These are phyloP conservation scores for Eutrema yunnanense DNA, from an alignment of 345 rosid species.

Conservation along the genomic window DNA sequence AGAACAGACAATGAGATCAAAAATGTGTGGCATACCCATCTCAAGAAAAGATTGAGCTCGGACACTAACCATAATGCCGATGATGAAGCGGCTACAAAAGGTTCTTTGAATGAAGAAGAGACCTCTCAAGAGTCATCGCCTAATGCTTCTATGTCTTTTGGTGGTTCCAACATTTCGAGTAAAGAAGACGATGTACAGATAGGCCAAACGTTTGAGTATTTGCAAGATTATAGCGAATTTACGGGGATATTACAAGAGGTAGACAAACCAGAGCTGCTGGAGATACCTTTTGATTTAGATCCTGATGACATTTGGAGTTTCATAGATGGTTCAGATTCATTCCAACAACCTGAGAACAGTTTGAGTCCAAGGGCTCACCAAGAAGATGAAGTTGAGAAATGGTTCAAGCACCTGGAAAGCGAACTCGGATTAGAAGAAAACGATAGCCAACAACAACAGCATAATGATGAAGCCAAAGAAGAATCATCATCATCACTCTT, in stretches of 20 bases:
- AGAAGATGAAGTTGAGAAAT: constrained; percentile 40
- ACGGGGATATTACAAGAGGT: constrained; percentile 44
- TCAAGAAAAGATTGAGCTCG: constrained; percentile 38
- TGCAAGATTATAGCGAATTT: constrained; percentile 6
- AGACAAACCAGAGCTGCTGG: constrained; percentile 44
- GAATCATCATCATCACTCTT: not conserved
- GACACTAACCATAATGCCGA: not conserved
- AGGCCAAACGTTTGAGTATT: not conserved
- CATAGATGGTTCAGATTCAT: constrained; percentile 41
- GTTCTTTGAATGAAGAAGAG: constrained; percentile 13
- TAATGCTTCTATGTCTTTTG: constrained; percentile 39
- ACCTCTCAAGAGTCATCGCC: constrained; percentile 28
- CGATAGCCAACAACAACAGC: constrained; percentile 11
- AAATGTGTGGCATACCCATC: constrained; percentile 51
- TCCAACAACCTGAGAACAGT: constrained; percentile 26
- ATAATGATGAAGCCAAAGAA: constrained; percentile 4
- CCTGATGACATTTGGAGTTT: constrained; percentile 68
- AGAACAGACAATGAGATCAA: constrained; percentile 53
- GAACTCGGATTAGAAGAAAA: constrained; percentile 56
- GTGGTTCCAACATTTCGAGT: constrained; percentile 26
- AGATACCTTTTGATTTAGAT: constrained; percentile 51
- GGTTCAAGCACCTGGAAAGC: constrained; percentile 56
- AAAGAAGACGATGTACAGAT: constrained; percentile 13
- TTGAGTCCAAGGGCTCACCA: constrained; percentile 7
- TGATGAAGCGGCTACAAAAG: constrained; percentile 25